Conservation (phyloP, 768 basidiomycete genomes). For the Galerina marginata region DNA sequence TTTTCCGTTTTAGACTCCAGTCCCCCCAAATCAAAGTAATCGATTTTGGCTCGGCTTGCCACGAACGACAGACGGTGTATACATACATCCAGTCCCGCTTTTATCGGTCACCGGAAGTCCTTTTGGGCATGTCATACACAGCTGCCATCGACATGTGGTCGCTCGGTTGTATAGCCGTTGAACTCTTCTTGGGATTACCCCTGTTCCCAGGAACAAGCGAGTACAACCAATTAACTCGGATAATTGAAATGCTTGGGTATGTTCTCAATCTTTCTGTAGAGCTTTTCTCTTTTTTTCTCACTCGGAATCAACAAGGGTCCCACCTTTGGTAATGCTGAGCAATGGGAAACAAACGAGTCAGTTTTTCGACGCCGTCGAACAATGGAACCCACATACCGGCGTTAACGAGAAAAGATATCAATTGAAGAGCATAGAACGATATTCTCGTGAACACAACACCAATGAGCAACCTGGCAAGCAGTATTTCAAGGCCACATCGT, state of each 20-base stretch:
- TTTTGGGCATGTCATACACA: slow-evolving; percentile 93
- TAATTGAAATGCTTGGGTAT: slow-evolving; percentile 98
- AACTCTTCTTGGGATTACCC: slow-evolving; percentile 94
- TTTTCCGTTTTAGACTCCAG: slow-evolving; percentile 59
- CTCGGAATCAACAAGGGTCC: slow-evolving; percentile 58
- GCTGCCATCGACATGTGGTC: slow-evolving; percentile 99
- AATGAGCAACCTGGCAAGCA: slow-evolving; percentile 99
- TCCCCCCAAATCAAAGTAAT: slow-evolving; percentile 60
- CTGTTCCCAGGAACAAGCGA: slow-evolving; percentile 99
- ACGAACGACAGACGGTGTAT: slow-evolving; percentile 99
- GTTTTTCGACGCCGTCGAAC: slow-evolving; percentile 84
- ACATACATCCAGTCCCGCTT: slow-evolving; percentile 99
- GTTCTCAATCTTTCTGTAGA: slow-evolving; percentile 34
- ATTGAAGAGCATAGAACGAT: slow-evolving; percentile 92
- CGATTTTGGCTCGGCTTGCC: slow-evolving; percentile 98
- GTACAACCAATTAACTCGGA: slow-evolving; percentile 96
- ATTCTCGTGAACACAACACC: slow-evolving; percentile 92
- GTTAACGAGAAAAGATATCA: slow-evolving; percentile 84
- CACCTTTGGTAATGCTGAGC: slow-evolving; percentile 92
- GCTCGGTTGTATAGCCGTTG: slow-evolving; percentile 96
- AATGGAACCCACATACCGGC: slow-evolving; percentile 66
- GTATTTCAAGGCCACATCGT: slow-evolving; percentile 93
- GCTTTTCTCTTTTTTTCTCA: slow-evolving; percentile 5
- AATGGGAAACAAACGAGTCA: slow-evolving; percentile 94
- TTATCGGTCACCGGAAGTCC: slow-evolving; percentile 97